These are phyloP conservation scores for Aspergillus nomiae DNA, from an alignment of 2,329 filamentous ascomycete species.

Conservation along the genomic window DNA sequence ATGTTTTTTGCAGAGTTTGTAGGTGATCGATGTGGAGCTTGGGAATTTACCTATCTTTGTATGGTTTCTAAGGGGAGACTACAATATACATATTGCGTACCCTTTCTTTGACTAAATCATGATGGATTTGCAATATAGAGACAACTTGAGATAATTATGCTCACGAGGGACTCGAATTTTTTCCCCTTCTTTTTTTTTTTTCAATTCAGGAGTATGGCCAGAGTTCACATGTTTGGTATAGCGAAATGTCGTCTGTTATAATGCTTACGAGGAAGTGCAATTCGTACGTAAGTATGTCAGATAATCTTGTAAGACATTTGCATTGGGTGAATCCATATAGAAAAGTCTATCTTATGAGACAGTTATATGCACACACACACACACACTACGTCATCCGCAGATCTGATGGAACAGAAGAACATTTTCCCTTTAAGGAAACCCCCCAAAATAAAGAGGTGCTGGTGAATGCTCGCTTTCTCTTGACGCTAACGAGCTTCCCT, in stretches of 20 bases:
- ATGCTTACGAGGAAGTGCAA: neutral
- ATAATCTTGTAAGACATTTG: neutral
- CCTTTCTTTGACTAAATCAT: neutral
- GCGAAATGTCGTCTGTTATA: neutral
- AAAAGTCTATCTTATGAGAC: neutral
- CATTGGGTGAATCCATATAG: neutral
- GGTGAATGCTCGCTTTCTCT: neutral
- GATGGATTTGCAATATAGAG: neutral
- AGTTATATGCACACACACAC: neutral
- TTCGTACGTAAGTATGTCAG: neutral
- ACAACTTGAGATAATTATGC: neutral
- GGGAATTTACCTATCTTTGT: neutral
- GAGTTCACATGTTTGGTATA: neutral
- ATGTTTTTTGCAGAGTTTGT: neutral
- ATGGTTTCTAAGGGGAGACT: neutral
- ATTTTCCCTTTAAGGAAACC: neutral
- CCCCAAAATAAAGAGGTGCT: neutral
- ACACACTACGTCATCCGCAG: neutral
- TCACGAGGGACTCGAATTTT: neutral
- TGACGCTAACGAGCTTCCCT: conserved; percentile 1
- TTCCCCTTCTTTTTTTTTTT: neutral
- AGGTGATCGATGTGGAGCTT: neutral
- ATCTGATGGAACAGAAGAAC: too few species aligned
- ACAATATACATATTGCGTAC: neutral
- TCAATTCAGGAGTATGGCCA: neutral